Evolutionary conservation across 805 yeast species (phyloP).

Genomic region (Suhomyces prunicola): DNA sequence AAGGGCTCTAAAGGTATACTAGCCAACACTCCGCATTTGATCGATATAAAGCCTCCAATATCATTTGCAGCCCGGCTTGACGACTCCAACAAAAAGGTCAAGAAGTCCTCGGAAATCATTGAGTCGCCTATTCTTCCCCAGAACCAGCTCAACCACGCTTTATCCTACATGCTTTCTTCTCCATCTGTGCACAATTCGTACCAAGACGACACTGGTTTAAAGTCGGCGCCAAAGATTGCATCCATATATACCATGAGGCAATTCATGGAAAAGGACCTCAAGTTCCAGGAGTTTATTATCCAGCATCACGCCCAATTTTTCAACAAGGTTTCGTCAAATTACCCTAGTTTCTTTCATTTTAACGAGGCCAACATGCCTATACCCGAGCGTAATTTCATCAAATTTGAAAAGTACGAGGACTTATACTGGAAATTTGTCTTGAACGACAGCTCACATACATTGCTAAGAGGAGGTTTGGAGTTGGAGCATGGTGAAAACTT

Average conservation of each 20-base stretch:
- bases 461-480: slow-evolving; percentile 22
- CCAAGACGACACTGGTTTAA: slow-evolving; percentile 15
- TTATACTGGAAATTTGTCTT: slow-evolving; percentile 42
- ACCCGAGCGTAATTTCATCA: slow-evolving; percentile 11
- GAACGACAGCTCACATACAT: slow-evolving; percentile 13
- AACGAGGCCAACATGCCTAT: slow-evolving; percentile 10
- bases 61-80: slow-evolving; percentile 4
- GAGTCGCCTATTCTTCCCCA: slow-evolving; percentile 10
- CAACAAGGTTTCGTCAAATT: slow-evolving; percentile 5
- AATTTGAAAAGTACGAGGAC: slow-evolving; percentile 31
- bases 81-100: slow-evolving; percentile 7
- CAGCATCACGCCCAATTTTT: slow-evolving; percentile 9
- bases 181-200: slow-evolving; percentile 2
- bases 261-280: slow-evolving; percentile 54
- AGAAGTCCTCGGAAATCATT: slow-evolving; percentile 4
- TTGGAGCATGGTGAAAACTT: slow-evolving; percentile 25
- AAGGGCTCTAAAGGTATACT: slow-evolving; percentile 51
- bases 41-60: slow-evolving; percentile 41
- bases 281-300: slow-evolving; percentile 34
- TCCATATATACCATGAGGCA: slow-evolving; percentile 55
- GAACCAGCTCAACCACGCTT: slow-evolving; percentile 11
- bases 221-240: slow-evolving; percentile 32
- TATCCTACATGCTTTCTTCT: slow-evolving; percentile 2
- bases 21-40: slow-evolving; percentile 46
- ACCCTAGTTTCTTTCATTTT: slow-evolving; percentile 5